phyloP scores from a whole-genome alignment of 495 filamentous ascomycete species.

The Trichoderma virens region DNA sequence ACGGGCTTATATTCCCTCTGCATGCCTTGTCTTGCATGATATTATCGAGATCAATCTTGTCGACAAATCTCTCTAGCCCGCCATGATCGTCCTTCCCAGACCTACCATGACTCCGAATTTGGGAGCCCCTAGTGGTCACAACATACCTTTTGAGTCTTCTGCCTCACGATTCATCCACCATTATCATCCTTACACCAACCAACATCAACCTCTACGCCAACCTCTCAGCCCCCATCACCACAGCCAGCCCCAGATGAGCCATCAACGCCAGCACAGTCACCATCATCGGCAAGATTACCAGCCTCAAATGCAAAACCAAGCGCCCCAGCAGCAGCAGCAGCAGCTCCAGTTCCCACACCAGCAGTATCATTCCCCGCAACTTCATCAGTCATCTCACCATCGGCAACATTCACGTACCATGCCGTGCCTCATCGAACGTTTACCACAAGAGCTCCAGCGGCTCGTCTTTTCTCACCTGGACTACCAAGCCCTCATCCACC shows the following conservation, averaged over 20 bases:
- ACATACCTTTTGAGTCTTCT: not conserved
- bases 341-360: not conserved
- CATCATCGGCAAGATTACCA: not conserved
- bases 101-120: not conserved
- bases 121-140: not conserved
- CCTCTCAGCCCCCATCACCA: not conserved
- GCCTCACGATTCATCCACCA: not conserved
- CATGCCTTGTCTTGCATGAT: slow-evolving; percentile 9
- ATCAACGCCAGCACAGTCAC: not conserved
- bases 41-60: slow-evolving; percentile 8
- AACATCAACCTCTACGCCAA: not conserved
- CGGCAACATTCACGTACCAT: not conserved
- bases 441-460: slow-evolving; percentile 7
- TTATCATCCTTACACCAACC: slow-evolving; percentile 1
- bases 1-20: slow-evolving; percentile 2
- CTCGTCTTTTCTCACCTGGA: slow-evolving; percentile 7
- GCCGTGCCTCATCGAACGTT: slow-evolving; percentile 7
- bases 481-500: slow-evolving; percentile 11
- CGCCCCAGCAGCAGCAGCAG: not conserved
- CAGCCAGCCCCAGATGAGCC: not conserved
- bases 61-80: not conserved
- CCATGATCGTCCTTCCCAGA: slow-evolving; percentile 6
- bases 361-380: not conserved
- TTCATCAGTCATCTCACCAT: not conserved
- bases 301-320: not conserved